These are phyloP conservation scores for Lophiostoma macrostomum DNA, from an alignment of 495 filamentous ascomycete species.

Conservation along the genomic window DNA sequence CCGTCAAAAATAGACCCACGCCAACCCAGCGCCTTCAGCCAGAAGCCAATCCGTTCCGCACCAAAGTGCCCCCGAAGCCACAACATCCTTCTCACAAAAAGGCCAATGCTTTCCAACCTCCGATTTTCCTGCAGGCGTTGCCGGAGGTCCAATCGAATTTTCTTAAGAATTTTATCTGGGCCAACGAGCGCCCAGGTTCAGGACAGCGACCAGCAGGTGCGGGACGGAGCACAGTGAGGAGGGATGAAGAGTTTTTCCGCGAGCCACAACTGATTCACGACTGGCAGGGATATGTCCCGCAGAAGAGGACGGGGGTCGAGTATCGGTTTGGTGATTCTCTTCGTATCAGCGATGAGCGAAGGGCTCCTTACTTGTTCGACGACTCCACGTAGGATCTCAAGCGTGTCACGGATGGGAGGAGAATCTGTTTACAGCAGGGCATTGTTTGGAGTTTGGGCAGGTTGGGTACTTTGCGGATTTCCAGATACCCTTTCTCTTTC, in stretches of 20 bases:
- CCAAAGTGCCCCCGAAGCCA: constrained; percentile 8
- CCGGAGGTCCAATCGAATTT: neutral
- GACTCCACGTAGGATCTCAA: too few relatives aligned
- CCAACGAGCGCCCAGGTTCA: neutral
- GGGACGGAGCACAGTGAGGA: constrained; percentile 4
- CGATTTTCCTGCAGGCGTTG: neutral
- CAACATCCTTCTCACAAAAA: neutral
- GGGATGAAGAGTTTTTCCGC: constrained; percentile 15
- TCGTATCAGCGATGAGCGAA: too few relatives aligned
- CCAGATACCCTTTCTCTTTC: constrained; percentile 12
- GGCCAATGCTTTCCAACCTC: neutral
- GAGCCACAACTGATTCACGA: constrained; percentile 20
- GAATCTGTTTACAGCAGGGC: too few relatives aligned
- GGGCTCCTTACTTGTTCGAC: too few relatives aligned
- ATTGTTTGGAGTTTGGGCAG: too few relatives aligned
- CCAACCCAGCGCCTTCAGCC: constrained; percentile 7
- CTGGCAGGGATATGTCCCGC: neutral
- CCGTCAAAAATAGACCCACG: neutral
- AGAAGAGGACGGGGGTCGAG: constrained; percentile 20
- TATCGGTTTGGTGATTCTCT: too few relatives aligned
- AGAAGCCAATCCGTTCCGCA: constrained; percentile 21
- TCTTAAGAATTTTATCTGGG: neutral
- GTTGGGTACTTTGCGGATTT: too few relatives aligned
- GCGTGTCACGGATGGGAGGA: too few relatives aligned
- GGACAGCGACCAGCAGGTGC: neutral